Percentiles rank a stretch among this genome's conserved stretches.
Conservation (phyloP, 148 eudicot species). For the Salicornia ramosissima region DNA sequence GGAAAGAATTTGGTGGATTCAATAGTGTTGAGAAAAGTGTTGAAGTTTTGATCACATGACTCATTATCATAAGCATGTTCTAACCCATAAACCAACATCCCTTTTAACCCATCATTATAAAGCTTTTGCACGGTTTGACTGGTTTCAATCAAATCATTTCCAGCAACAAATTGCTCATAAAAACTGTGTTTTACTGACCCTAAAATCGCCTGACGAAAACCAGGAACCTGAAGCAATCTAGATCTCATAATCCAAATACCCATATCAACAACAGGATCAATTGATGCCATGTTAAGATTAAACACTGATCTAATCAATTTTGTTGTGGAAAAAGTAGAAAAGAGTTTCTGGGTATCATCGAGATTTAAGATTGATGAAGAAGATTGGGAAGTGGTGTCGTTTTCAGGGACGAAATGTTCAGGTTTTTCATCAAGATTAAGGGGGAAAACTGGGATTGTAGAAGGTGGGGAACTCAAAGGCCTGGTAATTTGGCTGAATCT, state of each 20-base stretch:
- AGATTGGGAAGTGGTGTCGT: not conserved
- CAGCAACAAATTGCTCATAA: slow-evolving; percentile 81
- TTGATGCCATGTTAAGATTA: slow-evolving; percentile 42
- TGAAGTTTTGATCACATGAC: slow-evolving; percentile 52
- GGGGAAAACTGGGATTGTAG: slow-evolving; percentile 30
- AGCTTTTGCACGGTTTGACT: slow-evolving; percentile 35
- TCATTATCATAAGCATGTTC: slow-evolving; percentile 68
- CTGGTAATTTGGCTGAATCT: slow-evolving; percentile 26
- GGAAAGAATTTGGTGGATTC: slow-evolving; percentile 49
- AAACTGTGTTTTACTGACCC: slow-evolving; percentile 41
- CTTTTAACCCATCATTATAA: slow-evolving; percentile 48
- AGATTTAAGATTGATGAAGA: slow-evolving; percentile 28
- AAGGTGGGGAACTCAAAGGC: slow-evolving; percentile 38
- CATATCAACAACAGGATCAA: slow-evolving; percentile 53
- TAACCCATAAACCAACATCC: slow-evolving; percentile 75
- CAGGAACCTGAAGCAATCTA: slow-evolving; percentile 34
- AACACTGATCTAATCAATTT: slow-evolving; percentile 45
- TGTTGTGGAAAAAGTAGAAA: slow-evolving; percentile 39
- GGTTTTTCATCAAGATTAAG: slow-evolving; percentile 26
- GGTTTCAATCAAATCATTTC: slow-evolving; percentile 44
- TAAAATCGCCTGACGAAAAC: slow-evolving; percentile 30
- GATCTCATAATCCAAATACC: slow-evolving; percentile 75
- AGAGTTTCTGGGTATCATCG: slow-evolving; percentile 40
- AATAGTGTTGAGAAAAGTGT: slow-evolving; percentile 44
- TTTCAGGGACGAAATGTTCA: not conserved